Evolutionary conservation across 345 rosid species (phyloP).

Genomic region (Salix caprea): DNA sequence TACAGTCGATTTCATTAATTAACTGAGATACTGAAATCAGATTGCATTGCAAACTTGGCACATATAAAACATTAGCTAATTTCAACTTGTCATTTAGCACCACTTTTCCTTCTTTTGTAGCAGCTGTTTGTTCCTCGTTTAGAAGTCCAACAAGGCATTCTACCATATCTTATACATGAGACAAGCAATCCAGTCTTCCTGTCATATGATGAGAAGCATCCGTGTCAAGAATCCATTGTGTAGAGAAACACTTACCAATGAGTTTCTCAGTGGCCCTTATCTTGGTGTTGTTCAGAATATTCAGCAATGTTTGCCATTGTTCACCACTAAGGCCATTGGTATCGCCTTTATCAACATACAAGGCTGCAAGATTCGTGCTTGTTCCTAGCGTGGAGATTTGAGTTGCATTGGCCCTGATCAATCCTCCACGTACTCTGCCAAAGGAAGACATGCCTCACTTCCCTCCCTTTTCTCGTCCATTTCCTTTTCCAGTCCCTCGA

Average conservation of each 20-base stretch:
- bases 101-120: neutral
- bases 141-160: neutral
- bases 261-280: neutral
- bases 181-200: neutral
- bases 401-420: neutral
- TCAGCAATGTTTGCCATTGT: neutral
- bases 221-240: neutral
- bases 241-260: neutral
- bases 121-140: neutral
- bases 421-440: too few relatives aligned
- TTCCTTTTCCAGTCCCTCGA: neutral
- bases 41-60: neutral
- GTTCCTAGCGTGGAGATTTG: neutral
- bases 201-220: slow-evolving; percentile 1
- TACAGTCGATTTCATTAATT: neutral
- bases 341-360: neutral
- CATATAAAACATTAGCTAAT: slow-evolving; percentile 1
- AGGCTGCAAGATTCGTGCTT: too few relatives aligned
- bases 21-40: slow-evolving; percentile 7
- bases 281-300: neutral
- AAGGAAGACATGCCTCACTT: neutral
- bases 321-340: neutral
- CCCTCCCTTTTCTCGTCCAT: neutral
- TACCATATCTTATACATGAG: neutral
- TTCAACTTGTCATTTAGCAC: neutral